phyloP scores from a whole-genome alignment of 495 filamentous ascomycete species.

The Parathielavia appendiculata region DNA sequence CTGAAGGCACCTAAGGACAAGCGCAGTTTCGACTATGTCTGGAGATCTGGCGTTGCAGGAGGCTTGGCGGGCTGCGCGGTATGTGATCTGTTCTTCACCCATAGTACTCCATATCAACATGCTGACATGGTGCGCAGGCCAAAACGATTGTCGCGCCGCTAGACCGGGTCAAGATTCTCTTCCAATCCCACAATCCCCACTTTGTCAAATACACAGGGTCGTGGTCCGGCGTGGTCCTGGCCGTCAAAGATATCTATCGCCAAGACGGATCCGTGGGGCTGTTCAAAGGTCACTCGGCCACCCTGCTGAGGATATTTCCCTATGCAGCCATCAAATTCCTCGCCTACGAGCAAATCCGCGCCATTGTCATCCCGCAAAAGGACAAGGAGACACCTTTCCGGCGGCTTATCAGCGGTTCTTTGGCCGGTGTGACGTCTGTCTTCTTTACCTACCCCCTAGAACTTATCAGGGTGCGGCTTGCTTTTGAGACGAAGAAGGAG shows the following conservation, averaged over 20 bases:
- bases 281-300: constrained; percentile 91
- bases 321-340: constrained; percentile 98
- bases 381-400: constrained; percentile 76
- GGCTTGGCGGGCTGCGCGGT: constrained; percentile 85
- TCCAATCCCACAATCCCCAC: constrained; percentile 90
- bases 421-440: constrained; percentile 84
- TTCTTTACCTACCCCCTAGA: constrained; percentile 96
- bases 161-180: constrained; percentile 97
- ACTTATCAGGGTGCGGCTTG: constrained; percentile 83
- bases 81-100: constrained; percentile 29
- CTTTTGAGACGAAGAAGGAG: constrained; percentile 79
- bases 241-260: constrained; percentile 76
- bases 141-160: constrained; percentile 95
- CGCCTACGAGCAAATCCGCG: constrained; percentile 91
- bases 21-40: constrained; percentile 74
- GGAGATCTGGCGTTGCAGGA: constrained; percentile 76
- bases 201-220: constrained; percentile 87
- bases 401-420: constrained; percentile 67
- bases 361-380: constrained; percentile 60
- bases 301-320: constrained; percentile 89
- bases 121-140: constrained; percentile 50
- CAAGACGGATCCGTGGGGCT: constrained; percentile 69
- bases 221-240: constrained; percentile 71
- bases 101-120: neutral
- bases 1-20: constrained; percentile 47